A percentile compares a stretch with the other conserved stretches of the same genome.
These are phyloP conservation scores for Sicyos edulis DNA, from an alignment of 306 rosid genomes.

Conservation along the genomic window DNA sequence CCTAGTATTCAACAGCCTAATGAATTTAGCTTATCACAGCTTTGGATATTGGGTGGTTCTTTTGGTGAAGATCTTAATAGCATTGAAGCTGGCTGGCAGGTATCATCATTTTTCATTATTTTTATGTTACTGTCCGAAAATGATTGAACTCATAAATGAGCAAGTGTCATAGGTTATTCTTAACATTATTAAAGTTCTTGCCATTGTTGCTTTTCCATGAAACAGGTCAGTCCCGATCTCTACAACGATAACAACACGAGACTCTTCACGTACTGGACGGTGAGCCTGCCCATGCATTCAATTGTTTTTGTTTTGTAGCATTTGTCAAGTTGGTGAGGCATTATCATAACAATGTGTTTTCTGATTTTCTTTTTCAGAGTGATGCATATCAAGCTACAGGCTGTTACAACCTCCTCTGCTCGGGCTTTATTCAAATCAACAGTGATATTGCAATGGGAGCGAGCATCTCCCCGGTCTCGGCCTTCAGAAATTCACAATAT, in stretches of 20 bases:
- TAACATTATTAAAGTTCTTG: conserved; percentile 2
- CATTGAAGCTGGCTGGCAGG: conserved; percentile 99
- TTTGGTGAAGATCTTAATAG: conserved; percentile 98
- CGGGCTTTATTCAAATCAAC: conserved; percentile 90
- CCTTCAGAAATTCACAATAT: conserved; percentile 53
- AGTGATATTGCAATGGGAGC: conserved; percentile 95
- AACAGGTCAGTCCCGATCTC: conserved; percentile 92
- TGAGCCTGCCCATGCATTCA: conserved; percentile 25
- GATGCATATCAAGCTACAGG: conserved; percentile 99
- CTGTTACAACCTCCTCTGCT: conserved; percentile 98
- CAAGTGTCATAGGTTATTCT: not conserved
- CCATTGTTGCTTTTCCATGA: conserved; percentile 13
- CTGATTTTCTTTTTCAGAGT: conserved; percentile 37
- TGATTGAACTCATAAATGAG: not conserved
- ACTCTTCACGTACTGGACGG: conserved; percentile 98
- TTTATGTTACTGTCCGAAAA: conserved; percentile 5
- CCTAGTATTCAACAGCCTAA: conserved; percentile 89
- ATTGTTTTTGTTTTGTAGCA: not conserved
- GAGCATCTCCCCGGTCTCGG: conserved; percentile 83
- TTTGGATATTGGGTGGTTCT: conserved; percentile 93
- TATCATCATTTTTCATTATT: conserved; percentile 19
- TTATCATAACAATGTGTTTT: not conserved
- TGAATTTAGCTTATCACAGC: conserved; percentile 97
- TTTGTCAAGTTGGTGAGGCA: not conserved
- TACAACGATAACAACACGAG: conserved; percentile 95